Evolutionary conservation across 1,139 yeast species (phyloP), one percentile per base, ranked within the genome.

Genomic region (Starmera stellimalicola): DNA sequence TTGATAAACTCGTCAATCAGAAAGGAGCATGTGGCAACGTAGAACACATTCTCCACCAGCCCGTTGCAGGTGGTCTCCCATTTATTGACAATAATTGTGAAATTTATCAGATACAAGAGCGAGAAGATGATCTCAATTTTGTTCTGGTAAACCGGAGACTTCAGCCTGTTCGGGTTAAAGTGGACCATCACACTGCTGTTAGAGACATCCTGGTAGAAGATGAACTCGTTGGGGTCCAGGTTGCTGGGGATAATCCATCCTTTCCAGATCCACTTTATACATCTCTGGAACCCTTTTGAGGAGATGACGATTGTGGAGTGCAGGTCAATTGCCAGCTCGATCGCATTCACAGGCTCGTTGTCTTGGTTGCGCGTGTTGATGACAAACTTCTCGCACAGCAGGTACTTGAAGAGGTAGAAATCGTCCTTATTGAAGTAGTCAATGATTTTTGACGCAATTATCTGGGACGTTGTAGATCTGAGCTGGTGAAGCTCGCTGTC

Each of bases 191-290:
- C 60, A 15, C 68, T 62, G 5, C 74, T 64, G 18, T 78, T 73
- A 2, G 76, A 66, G 15, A 75, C 71, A 2, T 75, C 76, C 37
- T 67, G 68, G 54, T 79, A 83, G 40, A 77, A 51, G 24, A 75
- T 77, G 47, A 80, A 85, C 16, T 74, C 70, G 24, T 73, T 70
- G 8, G 93, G 85, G 50, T 82, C 83, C 14, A 54, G 56, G n/a
- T 74, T 70, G 26, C 81, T 71, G 56, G 84, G 95, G 30, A 81
- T 68, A 40, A 85, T 81, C 94, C 95, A 84, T 16, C 95, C 95
- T 39, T 88, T 63, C 95, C 95, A 85, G 35, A 85, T 58, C 94
- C 95, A 85, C 45, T 78, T 77, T 50, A 83, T 71, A 60, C 95
- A 83, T 37, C 94, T 62, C 55, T 85, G 95, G 54, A 75, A 85